Percentiles rank a stretch among this genome's conserved stretches.
Conservation (phyloP, 2,329 filamentous ascomycete species). For the Talaromyces sp. region DNA sequence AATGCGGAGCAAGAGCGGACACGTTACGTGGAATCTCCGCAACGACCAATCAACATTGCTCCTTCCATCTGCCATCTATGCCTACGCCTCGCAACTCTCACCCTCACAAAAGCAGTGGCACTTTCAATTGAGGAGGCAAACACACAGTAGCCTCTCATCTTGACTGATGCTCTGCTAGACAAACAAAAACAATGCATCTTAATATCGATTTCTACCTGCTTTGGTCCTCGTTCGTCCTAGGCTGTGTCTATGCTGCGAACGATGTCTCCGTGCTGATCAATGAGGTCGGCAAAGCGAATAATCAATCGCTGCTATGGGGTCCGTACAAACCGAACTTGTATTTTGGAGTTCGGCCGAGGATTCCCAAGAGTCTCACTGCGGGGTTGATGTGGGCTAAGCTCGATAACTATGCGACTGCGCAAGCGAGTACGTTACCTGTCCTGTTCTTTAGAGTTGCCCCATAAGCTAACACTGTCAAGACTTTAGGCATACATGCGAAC, state of each 20-base stretch:
- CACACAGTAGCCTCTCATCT: constrained; percentile 5
- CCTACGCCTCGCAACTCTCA: neutral
- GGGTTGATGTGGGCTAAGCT: constrained; percentile 87
- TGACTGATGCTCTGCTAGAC: constrained; percentile 21
- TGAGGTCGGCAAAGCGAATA: constrained; percentile 52
- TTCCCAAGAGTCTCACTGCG: constrained; percentile 75
- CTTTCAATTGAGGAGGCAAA: constrained; percentile 21
- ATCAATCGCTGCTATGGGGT: constrained; percentile 90
- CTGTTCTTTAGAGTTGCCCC: neutral
- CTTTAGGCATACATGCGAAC: constrained; percentile 92
- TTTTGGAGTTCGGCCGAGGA: constrained; percentile 80
- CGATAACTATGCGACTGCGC: constrained; percentile 71
- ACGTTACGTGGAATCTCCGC: constrained; percentile 18
- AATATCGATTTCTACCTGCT: constrained; percentile 26
- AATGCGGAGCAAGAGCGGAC: constrained; percentile 10
- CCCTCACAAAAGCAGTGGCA: constrained; percentile 11
- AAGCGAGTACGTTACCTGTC: constrained; percentile 60
- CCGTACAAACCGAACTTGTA: constrained; percentile 92
- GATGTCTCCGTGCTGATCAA: constrained; percentile 36
- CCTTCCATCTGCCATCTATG: neutral
- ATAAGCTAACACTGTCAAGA: constrained; percentile 39
- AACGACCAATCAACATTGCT: constrained; percentile 7
- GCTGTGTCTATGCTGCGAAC: constrained; percentile 26
- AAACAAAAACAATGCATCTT: constrained; percentile 30
- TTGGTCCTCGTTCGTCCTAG: constrained; percentile 28